Conservation (phyloP, 169 alveolate species). For the Plasmodium relictum region DNA sequence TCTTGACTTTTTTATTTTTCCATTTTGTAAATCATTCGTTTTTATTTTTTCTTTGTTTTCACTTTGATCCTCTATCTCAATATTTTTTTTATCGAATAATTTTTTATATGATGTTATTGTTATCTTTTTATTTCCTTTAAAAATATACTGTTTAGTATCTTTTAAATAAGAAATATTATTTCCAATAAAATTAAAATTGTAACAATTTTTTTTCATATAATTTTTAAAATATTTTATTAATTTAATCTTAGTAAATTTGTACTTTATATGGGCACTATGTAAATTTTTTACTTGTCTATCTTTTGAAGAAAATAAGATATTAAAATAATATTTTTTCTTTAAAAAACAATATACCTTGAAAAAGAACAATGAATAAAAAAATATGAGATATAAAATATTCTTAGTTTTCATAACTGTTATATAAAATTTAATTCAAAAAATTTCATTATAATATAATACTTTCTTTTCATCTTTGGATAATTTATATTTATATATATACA, state of each 20-base stretch:
- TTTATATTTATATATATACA: background rate
- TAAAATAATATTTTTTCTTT: constrained; percentile 4
- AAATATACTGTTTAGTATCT: too few relatives aligned
- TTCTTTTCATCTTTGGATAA: background rate
- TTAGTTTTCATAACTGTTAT: constrained; percentile 35
- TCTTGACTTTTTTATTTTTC: too few relatives aligned
- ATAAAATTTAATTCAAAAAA: background rate
- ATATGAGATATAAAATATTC: constrained; percentile 10
- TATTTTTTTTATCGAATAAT: too few relatives aligned
- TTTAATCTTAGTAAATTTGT: background rate
- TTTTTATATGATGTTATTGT: too few relatives aligned
- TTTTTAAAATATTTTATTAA: too few relatives aligned
- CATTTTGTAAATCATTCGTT: too few relatives aligned
- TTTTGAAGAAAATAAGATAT: background rate
- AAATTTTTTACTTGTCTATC: background rate
- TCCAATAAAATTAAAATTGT: too few relatives aligned
- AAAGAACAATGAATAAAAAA: constrained; percentile 13
- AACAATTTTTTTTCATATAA: too few relatives aligned
- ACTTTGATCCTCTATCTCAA: too few relatives aligned
- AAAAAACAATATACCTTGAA: constrained; percentile 10
- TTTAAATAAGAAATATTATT: too few relatives aligned
- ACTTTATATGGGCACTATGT: background rate
- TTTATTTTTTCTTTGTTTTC: too few relatives aligned
- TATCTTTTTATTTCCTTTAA: too few relatives aligned
- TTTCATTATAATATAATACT: background rate